These are phyloP conservation scores for Westerdykella sp. DNA, from an alignment of 2,329 filamentous ascomycete species.

Conservation along the genomic window DNA sequence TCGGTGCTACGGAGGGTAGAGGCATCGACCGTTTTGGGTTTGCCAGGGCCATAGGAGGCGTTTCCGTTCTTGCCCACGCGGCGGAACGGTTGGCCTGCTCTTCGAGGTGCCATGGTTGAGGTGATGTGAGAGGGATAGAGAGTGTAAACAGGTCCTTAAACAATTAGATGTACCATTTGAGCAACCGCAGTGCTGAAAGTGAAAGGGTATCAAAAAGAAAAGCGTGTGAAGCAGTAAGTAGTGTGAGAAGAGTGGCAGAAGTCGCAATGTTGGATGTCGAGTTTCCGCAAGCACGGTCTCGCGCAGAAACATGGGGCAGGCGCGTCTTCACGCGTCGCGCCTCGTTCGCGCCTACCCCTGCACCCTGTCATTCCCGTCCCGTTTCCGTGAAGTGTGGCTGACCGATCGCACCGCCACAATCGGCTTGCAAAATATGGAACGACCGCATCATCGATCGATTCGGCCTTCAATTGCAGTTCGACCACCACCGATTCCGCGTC, in stretches of 20 bases:
- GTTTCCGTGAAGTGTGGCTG: conserved; percentile 19
- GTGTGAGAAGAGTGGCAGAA: conserved; percentile 1
- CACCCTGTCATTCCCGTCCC: conserved; percentile 11
- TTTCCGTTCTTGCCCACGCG: conserved; percentile 40
- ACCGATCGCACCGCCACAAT: neutral
- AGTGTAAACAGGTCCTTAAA: conserved; percentile 16
- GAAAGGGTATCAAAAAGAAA: conserved; percentile 9
- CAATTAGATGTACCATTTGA: conserved; percentile 29
- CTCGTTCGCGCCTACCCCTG: conserved; percentile 5
- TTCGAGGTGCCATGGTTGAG: conserved; percentile 41
- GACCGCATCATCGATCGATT: conserved; percentile 3
- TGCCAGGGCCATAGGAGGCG: conserved; percentile 46
- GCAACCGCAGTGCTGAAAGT: neutral
- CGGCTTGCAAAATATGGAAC: conserved; percentile 11
- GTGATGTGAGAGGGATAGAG: conserved; percentile 9
- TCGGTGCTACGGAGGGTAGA: conserved; percentile 69
- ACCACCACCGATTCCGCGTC: conserved; percentile 1
- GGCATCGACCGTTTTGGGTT: conserved; percentile 72
- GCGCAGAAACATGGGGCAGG: conserved; percentile 5
- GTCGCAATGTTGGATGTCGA: neutral
- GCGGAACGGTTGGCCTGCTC: conserved; percentile 37
- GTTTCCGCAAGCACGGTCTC: too few species aligned
- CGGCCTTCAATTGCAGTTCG: too few species aligned
- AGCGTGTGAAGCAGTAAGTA: too few species aligned
- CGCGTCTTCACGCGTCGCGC: conserved; percentile 21